phyloP scores from a whole-genome alignment of 1,284 basidiomycete genomes.

The Rhodotorula sp. region DNA sequence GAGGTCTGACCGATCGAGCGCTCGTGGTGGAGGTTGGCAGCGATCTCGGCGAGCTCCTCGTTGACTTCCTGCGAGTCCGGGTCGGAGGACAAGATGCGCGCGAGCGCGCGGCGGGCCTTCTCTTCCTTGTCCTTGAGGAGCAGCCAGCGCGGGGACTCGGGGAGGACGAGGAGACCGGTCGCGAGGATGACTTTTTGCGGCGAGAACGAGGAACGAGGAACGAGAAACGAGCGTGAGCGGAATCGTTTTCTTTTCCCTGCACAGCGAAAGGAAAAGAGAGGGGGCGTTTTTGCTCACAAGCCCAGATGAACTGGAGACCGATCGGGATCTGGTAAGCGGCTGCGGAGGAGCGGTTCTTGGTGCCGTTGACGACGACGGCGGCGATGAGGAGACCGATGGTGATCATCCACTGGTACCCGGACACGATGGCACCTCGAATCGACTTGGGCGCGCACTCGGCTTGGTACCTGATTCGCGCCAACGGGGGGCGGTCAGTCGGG shows the following conservation, averaged over 20 bases:
- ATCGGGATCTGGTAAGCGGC: constrained; percentile 72
- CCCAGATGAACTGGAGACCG: constrained; percentile 55
- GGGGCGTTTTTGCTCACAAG: constrained; percentile 40
- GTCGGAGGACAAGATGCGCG: constrained; percentile 32
- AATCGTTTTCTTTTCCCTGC: too few relatives aligned
- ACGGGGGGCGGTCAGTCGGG: neutral
- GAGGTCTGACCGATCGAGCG: constrained; percentile 43
- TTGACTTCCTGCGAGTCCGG: constrained; percentile 36
- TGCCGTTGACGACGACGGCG: constrained; percentile 70
- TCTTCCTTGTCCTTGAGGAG: constrained; percentile 61
- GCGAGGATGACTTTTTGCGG: constrained; percentile 52
- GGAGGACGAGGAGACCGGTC: constrained; percentile 61
- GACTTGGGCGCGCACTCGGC: constrained; percentile 70
- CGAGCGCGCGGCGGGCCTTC: constrained; percentile 63
- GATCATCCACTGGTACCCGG: constrained; percentile 48
- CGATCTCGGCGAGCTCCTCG: constrained; percentile 42
- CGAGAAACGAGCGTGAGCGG: too few relatives aligned
- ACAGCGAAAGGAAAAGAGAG: too few relatives aligned
- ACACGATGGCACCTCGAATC: constrained; percentile 77
- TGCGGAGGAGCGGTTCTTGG: constrained; percentile 58
- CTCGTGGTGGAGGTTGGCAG: constrained; percentile 42
- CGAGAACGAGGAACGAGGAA: too few relatives aligned
- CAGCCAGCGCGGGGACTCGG: constrained; percentile 70
- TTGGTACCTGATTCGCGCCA: constrained; percentile 73
- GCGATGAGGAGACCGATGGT: constrained; percentile 76